These are phyloP conservation scores for Aureobasidium sp. DNA, from an alignment of 2,329 filamentous ascomycete genomes.

Conservation along the genomic window DNA sequence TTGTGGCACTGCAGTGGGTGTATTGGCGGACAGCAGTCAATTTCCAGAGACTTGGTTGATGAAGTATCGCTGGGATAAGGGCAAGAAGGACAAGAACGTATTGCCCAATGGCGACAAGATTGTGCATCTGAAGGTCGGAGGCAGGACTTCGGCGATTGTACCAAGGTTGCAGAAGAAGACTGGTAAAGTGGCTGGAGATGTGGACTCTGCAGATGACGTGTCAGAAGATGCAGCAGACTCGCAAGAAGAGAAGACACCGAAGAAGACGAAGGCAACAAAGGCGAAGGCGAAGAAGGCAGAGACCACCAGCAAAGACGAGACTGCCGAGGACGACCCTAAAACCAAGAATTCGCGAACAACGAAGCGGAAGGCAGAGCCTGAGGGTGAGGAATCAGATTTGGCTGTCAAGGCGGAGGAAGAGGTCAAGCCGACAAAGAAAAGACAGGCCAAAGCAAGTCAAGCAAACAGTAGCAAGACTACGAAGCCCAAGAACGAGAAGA, in stretches of 20 bases:
- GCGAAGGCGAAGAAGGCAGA: background rate
- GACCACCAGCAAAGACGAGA: background rate
- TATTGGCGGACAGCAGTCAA: slow-evolving; percentile 70
- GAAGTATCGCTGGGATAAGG: slow-evolving; percentile 65
- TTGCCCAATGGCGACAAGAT: slow-evolving; percentile 82
- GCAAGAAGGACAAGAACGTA: slow-evolving; percentile 61
- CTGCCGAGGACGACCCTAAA: background rate
- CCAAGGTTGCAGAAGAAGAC: slow-evolving; percentile 81
- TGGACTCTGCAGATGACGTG: slow-evolving; percentile 17
- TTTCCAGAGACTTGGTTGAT: slow-evolving; percentile 74
- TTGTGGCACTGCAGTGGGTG: slow-evolving; percentile 69
- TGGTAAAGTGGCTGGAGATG: slow-evolving; percentile 49
- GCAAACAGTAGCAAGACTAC: background rate
- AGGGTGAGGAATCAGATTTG: background rate
- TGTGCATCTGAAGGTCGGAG: slow-evolving; percentile 79
- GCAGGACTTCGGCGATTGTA: slow-evolving; percentile 83
- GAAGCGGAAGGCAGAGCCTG: background rate
- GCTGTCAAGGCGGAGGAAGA: background rate
- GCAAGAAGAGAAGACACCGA: slow-evolving; percentile 7
- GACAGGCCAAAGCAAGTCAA: background rate
- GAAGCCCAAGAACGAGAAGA: background rate
- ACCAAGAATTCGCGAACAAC: background rate
- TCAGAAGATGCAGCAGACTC: background rate
- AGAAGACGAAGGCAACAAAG: background rate
- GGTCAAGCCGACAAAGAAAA: background rate